These are phyloP conservation scores for Whalleya microplaca DNA, from an alignment of 2,329 filamentous ascomycete genomes.

Conservation along the genomic window DNA sequence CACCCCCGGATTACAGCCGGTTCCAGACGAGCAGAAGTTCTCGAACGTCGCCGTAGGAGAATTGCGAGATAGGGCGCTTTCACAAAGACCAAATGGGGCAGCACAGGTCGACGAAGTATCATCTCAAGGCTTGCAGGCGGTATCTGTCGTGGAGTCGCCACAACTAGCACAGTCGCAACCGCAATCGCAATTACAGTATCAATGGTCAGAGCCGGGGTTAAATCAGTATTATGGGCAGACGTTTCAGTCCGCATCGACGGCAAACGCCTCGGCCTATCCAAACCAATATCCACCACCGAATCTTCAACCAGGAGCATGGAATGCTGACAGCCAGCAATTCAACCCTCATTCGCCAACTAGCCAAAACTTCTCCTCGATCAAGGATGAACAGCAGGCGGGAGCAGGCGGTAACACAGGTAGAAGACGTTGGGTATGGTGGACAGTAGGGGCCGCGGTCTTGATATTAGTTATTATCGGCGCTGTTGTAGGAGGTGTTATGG, in stretches of 20 bases:
- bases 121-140: constrained; percentile 18
- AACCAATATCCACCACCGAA: constrained; percentile 4
- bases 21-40: constrained; percentile 25
- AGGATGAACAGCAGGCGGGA: constrained; percentile 3
- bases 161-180: constrained; percentile 4
- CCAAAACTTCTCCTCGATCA: constrained; percentile 11
- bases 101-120: constrained; percentile 18
- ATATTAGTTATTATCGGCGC: constrained; percentile 19
- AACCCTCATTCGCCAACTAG: constrained; percentile 1
- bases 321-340: constrained; percentile 5
- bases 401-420: constrained; percentile 5
- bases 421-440: constrained; percentile 22
- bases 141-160: constrained; percentile 2
- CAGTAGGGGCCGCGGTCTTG: constrained; percentile 11
- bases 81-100: constrained; percentile 8
- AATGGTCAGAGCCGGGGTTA: constrained; percentile 2
- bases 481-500: constrained; percentile 24
- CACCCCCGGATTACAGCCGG: constrained; percentile 23
- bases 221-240: constrained; percentile 11
- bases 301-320: constrained; percentile 2
- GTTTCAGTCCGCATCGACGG: constrained; percentile 7
- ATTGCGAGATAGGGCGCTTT: constrained; percentile 8
- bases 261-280: constrained; percentile 9
- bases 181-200: constrained; percentile 3
- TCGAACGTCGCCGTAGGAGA: constrained; percentile 6